Evolutionary conservation across 108 stramenopile species (phyloP), one percentile per base, ranked within the genome.

Genomic region (Cyclotella baltica): DNA sequence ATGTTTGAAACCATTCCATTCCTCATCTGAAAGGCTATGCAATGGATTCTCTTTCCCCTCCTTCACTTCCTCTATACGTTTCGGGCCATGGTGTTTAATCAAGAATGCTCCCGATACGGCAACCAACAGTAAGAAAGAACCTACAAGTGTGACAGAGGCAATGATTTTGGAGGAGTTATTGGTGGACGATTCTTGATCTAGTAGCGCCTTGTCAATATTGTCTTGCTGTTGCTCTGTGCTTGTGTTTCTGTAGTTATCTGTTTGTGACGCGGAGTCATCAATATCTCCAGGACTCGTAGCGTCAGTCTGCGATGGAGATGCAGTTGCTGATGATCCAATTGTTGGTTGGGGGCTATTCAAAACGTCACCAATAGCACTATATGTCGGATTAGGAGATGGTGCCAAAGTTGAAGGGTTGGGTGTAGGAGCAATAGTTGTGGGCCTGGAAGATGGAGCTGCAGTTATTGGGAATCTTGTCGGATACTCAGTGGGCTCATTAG

Each of bases 101-200:
- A 61, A 61, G 11, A 16, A 30, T 3, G 31, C 59, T 33, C 31
- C 30, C 0, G 33, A 30, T 15, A 61, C 31, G 1, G 34, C 30
- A 16, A 61, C 15, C 30, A 58, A 31, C 4, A 61, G 10, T 31
- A 61, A 61, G 59, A 61, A 33, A 34, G 59, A 31, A 34, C 30
- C 31, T 0, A 31, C 59, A 11, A 61, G 2, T 30, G 59, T 34
- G 20, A 31, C 1, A 11, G 59, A 61, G 11, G 31, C 31, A 61
- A 61, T 61, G 13, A 61, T 61, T 61, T 16, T 61, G 16, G 59
- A 61, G 4, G 31, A 13, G 20, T 61, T 61, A 15, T 61, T 34
- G 15, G 4, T 33, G 4, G 33, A 3, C 4, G 59, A 31, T 61
- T 30, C 13, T 34, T 30, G 16, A 2, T 30, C 10, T 16, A 61